Base-by-base conservation (phyloP, 2,329 filamentous ascomycete genomes). In the Sarocladiaceae sp. region DNA sequence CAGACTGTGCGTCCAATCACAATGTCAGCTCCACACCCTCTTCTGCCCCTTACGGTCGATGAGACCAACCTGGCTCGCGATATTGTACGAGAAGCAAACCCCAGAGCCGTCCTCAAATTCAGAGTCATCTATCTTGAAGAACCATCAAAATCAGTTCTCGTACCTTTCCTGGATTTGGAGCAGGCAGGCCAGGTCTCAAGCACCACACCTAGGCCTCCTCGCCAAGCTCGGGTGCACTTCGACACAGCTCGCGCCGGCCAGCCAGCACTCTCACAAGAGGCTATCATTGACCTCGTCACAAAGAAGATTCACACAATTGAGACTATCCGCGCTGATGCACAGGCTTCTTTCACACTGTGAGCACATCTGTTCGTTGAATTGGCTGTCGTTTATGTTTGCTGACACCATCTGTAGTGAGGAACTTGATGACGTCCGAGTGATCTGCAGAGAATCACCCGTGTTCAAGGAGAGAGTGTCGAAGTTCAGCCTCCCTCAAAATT, bases 101-200 rank as follows among this genome's bases (percentile, higher is more conserved):
- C 64, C 2, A 63, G 59, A 2, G 54, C 64, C 1, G 51, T 63
- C 1, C 54, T 70, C 5, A 66, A 72, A 52, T 83, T 82, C 57
- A 71, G 77, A 10, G 70, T 74, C 28, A 75, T 79, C 50, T 77
- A 73, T 1, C 65, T 82, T 2, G 63, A 64, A 11, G 78, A 82
- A 57, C 78, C 78, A 0, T 65, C 68, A 0, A 83, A 82, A 60
- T 57, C 61, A 3, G 66, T 73, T 11, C 68, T 81, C 57, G 55
- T 74, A 1, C 57, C 53, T 0, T 82, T 73, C 44, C 64, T 82
- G 0, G 72, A 77, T n/a, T 61, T 64, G 42, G 51, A 80, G 54
- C 71, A 74, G 53, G 60, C 61, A 3, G 64, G 62, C 0, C 52
- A 61, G 4, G 49, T 69, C 20, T 62, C 68, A 63, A 49, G 57